Evolutionary conservation across 768 basidiomycete species (phyloP).

Genomic region (Neoboletus subvelutipes): DNA sequence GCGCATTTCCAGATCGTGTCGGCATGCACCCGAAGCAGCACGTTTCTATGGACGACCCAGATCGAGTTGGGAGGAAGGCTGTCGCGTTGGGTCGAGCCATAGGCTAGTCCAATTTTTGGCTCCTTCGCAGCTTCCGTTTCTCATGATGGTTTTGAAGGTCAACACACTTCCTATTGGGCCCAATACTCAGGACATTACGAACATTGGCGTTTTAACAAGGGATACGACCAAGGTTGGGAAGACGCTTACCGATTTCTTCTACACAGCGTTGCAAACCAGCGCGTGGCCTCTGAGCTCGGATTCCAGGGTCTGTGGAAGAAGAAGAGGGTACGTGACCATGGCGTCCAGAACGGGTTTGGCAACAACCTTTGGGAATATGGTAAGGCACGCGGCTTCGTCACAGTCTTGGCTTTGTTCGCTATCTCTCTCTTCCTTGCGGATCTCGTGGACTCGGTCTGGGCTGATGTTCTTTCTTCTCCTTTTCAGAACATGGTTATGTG

Average conservation of each 20-base stretch:
- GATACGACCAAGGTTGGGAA: constrained; percentile 71
- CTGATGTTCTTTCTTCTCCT: not conserved
- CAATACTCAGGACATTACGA: constrained; percentile 57
- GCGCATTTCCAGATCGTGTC: constrained; percentile 57
- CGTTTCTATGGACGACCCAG: constrained; percentile 16
- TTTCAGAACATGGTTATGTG: constrained; percentile 57
- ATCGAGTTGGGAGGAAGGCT: constrained; percentile 30
- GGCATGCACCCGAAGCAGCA: constrained; percentile 39
- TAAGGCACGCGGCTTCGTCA: constrained; percentile 24
- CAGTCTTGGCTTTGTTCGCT: not conserved
- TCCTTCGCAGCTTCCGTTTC: constrained; percentile 18
- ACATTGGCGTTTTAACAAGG: constrained; percentile 65
- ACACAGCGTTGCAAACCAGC: constrained; percentile 16
- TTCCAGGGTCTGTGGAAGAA: constrained; percentile 62
- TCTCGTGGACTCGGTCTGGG: not conserved
- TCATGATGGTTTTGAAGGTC: constrained; percentile 28
- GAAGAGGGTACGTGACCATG: constrained; percentile 45
- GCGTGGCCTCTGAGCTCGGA: constrained; percentile 54
- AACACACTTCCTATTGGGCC: constrained; percentile 43
- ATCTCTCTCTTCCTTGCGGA: not conserved
- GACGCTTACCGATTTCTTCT: constrained; percentile 60
- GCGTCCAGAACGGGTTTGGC: constrained; percentile 37
- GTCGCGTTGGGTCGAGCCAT: constrained; percentile 31
- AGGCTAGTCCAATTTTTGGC: constrained; percentile 24
- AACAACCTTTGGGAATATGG: constrained; percentile 67